phyloP scores from a whole-genome alignment of 2,329 filamentous ascomycete genomes.

The Colletotrichum noveboracense region DNA sequence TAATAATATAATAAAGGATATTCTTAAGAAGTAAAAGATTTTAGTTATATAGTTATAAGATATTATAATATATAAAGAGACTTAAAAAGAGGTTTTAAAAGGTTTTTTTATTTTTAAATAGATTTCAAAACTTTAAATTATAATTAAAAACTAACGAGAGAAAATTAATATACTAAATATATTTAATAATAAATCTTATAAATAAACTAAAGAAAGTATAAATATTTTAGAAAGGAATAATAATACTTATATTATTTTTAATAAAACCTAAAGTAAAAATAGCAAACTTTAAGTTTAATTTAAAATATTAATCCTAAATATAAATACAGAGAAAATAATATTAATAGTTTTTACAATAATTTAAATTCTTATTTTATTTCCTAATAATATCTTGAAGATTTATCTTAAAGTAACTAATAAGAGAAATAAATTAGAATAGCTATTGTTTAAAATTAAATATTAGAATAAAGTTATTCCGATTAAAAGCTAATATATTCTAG shows the following conservation, averaged over 20 bases:
- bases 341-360: too few relatives aligned
- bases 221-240: background rate
- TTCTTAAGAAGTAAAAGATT: fast-evolving
- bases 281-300: background rate
- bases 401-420: fast-evolving
- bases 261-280: background rate
- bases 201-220: background rate
- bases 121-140: background rate
- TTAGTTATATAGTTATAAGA: too few relatives aligned
- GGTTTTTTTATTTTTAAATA: fast-evolving
- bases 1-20: background rate
- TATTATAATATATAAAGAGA: too few relatives aligned
- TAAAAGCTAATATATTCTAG: too few relatives aligned
- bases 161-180: background rate
- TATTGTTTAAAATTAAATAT: too few relatives aligned
- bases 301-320: background rate
- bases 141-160: background rate
- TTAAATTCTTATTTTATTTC: too few relatives aligned
- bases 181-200: background rate
- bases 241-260: background rate
- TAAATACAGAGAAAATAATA: background rate
- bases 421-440: too few relatives aligned
- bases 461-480: too few relatives aligned
- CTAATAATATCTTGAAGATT: too few relatives aligned
- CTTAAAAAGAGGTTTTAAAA: too few relatives aligned